Percentiles rank a stretch among this genome's conserved stretches.
These are phyloP conservation scores for Alternaria novae-zelandiae DNA, from an alignment of 2,329 filamentous ascomycete species.

Conservation along the genomic window DNA sequence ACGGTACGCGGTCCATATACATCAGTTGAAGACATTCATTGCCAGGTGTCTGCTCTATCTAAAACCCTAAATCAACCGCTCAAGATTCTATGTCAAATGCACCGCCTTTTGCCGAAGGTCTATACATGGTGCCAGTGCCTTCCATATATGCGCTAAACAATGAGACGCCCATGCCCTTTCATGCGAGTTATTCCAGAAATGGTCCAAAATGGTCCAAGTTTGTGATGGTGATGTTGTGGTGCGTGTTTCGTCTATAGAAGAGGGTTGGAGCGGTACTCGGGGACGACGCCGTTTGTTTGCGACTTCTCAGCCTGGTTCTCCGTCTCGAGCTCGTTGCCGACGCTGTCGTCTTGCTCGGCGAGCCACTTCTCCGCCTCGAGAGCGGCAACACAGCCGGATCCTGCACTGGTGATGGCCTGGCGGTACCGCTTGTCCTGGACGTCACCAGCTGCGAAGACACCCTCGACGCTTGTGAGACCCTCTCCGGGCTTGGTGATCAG, in stretches of 20 bases:
- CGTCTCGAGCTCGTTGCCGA: conserved; percentile 54
- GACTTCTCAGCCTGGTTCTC: conserved; percentile 59
- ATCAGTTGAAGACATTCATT: conserved; percentile 8
- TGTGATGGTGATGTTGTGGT: not conserved
- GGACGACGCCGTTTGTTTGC: conserved; percentile 61
- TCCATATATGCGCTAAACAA: conserved; percentile 12
- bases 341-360: conserved; percentile 71
- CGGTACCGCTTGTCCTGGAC: conserved; percentile 99
- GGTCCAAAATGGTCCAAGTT: conserved; percentile 3
- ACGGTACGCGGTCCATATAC: not conserved
- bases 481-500: conserved; percentile 88
- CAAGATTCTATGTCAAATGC: conserved; percentile 32
- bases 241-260: conserved; percentile 55
- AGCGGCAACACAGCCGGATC: conserved; percentile 92
- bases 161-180: conserved; percentile 16
- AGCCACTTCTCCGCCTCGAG: conserved; percentile 96
- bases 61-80: conserved; percentile 10
- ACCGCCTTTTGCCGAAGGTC: conserved; percentile 11
- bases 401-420: conserved; percentile 96
- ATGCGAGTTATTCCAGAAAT: conserved; percentile 15
- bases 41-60: conserved; percentile 12
- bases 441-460: conserved; percentile 95
- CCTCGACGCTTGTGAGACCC: conserved; percentile 83
- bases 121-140: conserved; percentile 16
- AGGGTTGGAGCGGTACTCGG: conserved; percentile 70